Evolutionary conservation across 352 stramenopile genomes (phyloP).

Genomic region (Globisporangium perplexum): DNA sequence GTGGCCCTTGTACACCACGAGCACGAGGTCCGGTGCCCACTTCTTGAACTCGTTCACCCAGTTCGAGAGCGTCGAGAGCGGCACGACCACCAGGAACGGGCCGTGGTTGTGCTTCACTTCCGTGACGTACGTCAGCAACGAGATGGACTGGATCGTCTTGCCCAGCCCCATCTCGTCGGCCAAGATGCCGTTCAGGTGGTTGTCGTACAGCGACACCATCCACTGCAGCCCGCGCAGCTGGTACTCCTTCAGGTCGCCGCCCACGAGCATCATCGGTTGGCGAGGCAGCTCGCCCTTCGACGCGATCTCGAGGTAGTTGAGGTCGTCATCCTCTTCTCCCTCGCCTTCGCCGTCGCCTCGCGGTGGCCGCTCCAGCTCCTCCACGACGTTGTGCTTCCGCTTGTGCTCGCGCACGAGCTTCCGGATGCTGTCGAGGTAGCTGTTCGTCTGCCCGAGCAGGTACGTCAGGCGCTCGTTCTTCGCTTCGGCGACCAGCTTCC

Average conservation of each 20-base stretch:
- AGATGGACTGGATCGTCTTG: slow-evolving; percentile 88
- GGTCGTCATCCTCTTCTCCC: slow-evolving; percentile 58
- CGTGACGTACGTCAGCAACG: slow-evolving; percentile 77
- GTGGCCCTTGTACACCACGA: slow-evolving; percentile 94
- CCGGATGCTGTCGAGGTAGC: slow-evolving; percentile 95
- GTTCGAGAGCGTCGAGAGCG: slow-evolving; percentile 92
- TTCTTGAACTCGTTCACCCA: slow-evolving; percentile 94
- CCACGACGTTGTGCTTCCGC: slow-evolving; percentile 64
- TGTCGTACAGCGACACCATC: slow-evolving; percentile 99
- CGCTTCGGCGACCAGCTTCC: slow-evolving; percentile 94
- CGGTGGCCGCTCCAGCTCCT: slow-evolving; percentile 1
- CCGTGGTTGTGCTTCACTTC: slow-evolving; percentile 87
- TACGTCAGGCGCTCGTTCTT: slow-evolving; percentile 98
- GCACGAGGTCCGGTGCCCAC: slow-evolving; percentile 94
- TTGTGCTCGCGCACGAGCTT: slow-evolving; percentile 89
- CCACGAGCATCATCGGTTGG: slow-evolving; percentile 96
- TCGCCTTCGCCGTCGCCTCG: slow-evolving; percentile 19
- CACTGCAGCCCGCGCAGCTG: slow-evolving; percentile 99
- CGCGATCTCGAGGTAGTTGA: slow-evolving; percentile 83
- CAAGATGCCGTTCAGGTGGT: slow-evolving; percentile 98
- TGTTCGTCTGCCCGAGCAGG: slow-evolving; percentile 94
- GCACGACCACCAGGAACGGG: slow-evolving; percentile 97
- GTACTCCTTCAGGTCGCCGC: slow-evolving; percentile 96
- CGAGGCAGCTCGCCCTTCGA: slow-evolving; percentile 79
- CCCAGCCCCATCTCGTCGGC: slow-evolving; percentile 96